Conservation (phyloP, 2,329 filamentous ascomycete species). For the Sporothrix euskadiensis region DNA sequence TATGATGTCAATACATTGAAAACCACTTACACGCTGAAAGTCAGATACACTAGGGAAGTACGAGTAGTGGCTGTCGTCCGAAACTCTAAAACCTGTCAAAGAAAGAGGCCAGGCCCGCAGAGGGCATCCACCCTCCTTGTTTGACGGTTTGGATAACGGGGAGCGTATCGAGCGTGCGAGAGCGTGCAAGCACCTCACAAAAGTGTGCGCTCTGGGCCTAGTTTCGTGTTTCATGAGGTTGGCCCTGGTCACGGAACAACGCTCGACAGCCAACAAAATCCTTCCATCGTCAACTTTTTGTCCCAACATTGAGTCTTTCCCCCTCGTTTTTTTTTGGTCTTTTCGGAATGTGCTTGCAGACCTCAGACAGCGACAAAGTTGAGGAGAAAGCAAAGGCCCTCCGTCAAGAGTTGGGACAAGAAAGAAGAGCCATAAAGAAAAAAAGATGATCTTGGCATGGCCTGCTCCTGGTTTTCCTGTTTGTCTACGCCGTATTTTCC, state of each 20-base stretch:
- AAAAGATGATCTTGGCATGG: background rate
- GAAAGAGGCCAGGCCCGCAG: background rate
- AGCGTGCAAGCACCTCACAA: background rate
- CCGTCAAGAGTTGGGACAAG: background rate
- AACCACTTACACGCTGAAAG: background rate
- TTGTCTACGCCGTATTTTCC: background rate
- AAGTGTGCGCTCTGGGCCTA: background rate
- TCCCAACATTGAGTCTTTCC: background rate
- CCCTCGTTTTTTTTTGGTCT: background rate
- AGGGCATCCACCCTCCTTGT: background rate
- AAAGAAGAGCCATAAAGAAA: background rate
- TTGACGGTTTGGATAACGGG: background rate
- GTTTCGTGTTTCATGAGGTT: constrained; percentile 12
- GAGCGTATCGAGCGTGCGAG: constrained; percentile 1
- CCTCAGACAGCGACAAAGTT: background rate
- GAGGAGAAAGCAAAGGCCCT: background rate
- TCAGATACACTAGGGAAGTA: background rate
- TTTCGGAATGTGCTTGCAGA: background rate
- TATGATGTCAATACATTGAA: background rate
- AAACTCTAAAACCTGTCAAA: constrained; percentile 17
- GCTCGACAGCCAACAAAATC: background rate
- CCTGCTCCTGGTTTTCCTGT: background rate
- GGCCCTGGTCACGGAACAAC: background rate
- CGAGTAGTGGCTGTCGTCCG: constrained; percentile 11
- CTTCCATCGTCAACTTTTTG: background rate